A percentile compares a stretch with the other conserved stretches of the same genome.
These are phyloP conservation scores for Pleurotus tuber-regium DNA, from an alignment of 768 basidiomycete species.

Conservation along the genomic window DNA sequence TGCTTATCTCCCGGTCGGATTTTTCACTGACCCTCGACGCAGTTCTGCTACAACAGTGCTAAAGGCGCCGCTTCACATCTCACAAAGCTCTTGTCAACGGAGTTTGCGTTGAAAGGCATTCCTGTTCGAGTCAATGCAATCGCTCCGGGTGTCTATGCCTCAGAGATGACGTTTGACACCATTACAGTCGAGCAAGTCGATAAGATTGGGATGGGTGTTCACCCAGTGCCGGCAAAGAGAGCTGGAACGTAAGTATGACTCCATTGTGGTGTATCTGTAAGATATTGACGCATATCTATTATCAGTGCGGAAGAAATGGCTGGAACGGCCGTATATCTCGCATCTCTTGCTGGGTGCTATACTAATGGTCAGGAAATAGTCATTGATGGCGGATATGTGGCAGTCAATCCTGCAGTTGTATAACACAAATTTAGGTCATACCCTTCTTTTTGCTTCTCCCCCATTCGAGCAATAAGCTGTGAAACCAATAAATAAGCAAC, in stretches of 20 bases:
- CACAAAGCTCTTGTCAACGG: conserved; percentile 75
- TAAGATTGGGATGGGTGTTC: conserved; percentile 55
- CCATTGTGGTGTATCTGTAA: background rate
- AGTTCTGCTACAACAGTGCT: conserved; percentile 83
- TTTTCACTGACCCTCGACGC: background rate
- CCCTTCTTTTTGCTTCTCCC: too few relatives aligned
- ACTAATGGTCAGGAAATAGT: conserved; percentile 77
- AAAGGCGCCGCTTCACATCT: conserved; percentile 78
- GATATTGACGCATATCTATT: background rate
- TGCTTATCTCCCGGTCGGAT: background rate
- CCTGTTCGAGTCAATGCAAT: conserved; percentile 73
- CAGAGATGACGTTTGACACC: conserved; percentile 65
- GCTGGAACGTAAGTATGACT: conserved; percentile 62
- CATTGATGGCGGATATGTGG: conserved; percentile 72
- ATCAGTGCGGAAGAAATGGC: conserved; percentile 70
- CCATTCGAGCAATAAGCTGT: too few relatives aligned
- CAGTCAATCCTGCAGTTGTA: conserved; percentile 63
- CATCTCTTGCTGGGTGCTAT: conserved; percentile 70
- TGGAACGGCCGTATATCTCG: conserved; percentile 74
- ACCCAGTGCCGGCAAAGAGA: conserved; percentile 58
- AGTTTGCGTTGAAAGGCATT: conserved; percentile 65
- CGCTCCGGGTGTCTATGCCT: conserved; percentile 74
- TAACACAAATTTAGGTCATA: too few relatives aligned
- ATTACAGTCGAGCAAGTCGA: conserved; percentile 49
- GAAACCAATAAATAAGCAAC: too few relatives aligned